Percentiles rank a stretch among this genome's conserved stretches.
These are phyloP conservation scores for Alternaria sp. DNA, from an alignment of 2,329 filamentous ascomycete genomes.

Conservation along the genomic window DNA sequence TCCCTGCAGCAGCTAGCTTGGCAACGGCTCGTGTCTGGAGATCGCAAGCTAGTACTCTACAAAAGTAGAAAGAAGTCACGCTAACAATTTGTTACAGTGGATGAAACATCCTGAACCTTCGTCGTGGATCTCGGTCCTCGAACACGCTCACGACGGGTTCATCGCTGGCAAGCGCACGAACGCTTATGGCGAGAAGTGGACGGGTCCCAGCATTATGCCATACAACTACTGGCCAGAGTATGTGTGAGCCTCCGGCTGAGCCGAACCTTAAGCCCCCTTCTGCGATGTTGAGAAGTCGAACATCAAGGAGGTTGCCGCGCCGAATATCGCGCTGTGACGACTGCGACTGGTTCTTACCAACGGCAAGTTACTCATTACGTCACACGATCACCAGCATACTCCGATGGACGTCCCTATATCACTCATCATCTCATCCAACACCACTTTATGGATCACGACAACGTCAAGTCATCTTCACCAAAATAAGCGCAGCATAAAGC, in stretches of 20 bases:
- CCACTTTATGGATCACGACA: slow-evolving; percentile 3
- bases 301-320: slow-evolving; percentile 24
- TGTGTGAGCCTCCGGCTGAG: slow-evolving; percentile 45
- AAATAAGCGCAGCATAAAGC: background rate
- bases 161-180: slow-evolving; percentile 60
- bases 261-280: slow-evolving; percentile 4
- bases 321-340: slow-evolving; percentile 16
- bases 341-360: background rate
- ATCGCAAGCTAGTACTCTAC: background rate
- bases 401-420: background rate
- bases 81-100: slow-evolving; percentile 55
- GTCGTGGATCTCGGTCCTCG: slow-evolving; percentile 63
- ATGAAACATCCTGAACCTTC: slow-evolving; percentile 64
- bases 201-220: slow-evolving; percentile 56
- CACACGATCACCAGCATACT: background rate
- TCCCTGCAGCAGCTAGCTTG: slow-evolving; percentile 13
- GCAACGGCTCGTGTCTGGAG: background rate
- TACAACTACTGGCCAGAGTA: slow-evolving; percentile 63
- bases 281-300: slow-evolving; percentile 15
- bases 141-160: slow-evolving; percentile 64
- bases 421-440: background rate
- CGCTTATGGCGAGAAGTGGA: slow-evolving; percentile 63
- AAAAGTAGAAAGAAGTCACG: slow-evolving; percentile 17
- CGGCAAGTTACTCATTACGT: background rate
- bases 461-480: background rate